phyloP scores from a whole-genome alignment of 108 stramenopile genomes.

The Schizochytrium sp. region DNA sequence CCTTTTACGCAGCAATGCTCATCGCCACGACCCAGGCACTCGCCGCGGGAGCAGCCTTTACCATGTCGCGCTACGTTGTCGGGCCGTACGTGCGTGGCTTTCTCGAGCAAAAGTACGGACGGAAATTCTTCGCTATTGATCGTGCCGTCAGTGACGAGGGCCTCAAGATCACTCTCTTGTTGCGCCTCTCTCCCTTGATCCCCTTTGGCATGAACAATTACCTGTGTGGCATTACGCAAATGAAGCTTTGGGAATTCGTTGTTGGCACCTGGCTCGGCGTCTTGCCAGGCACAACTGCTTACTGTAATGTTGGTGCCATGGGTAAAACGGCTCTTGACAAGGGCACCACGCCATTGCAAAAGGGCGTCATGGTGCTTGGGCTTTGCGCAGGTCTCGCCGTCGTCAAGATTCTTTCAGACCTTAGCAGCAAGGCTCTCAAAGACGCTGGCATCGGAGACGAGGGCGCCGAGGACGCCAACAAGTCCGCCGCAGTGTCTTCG shows the following conservation, averaged over 20 bases:
- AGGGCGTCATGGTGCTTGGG: conserved; percentile 2
- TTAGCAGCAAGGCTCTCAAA: not conserved
- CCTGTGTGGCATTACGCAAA: not conserved
- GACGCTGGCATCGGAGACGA: not conserved
- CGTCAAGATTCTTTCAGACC: not conserved
- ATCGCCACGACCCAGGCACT: not conserved
- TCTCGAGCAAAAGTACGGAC: not conserved
- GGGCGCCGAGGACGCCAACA: not conserved
- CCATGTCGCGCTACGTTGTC: not conserved
- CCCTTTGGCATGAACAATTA: conserved; percentile 18
- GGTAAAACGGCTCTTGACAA: conserved; percentile 13
- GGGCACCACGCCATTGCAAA: conserved; percentile 11
- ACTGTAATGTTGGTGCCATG: not conserved
- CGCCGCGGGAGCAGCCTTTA: not conserved
- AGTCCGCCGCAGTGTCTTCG: not conserved
- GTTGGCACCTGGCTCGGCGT: conserved; percentile 14
- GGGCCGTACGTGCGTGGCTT: conserved; percentile 9
- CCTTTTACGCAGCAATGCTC: not conserved
- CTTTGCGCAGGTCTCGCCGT: not conserved
- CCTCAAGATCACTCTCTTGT: not conserved
- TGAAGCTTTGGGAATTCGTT: conserved; percentile 12
- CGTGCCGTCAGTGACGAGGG: not conserved
- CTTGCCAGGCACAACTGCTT: not conserved
- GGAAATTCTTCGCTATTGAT: not conserved
- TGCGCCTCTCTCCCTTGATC: not conserved